These are phyloP conservation scores for Dactylellina drechsleri DNA, from an alignment of 2,329 filamentous ascomycete species.

Conservation along the genomic window DNA sequence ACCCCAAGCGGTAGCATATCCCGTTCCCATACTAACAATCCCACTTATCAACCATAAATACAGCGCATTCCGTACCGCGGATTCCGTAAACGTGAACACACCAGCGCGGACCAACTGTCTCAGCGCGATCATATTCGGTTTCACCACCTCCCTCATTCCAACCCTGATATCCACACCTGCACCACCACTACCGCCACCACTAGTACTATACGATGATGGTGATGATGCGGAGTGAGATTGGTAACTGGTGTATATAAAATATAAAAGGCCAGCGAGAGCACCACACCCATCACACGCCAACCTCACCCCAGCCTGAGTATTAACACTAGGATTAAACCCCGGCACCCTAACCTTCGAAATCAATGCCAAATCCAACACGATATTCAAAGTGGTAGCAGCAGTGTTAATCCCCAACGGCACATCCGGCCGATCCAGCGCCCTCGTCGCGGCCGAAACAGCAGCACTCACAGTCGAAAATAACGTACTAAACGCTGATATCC, in stretches of 20 bases:
- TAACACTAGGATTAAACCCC: conserved; percentile 68
- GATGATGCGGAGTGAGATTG: too few species aligned
- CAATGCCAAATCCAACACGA: conserved; percentile 73
- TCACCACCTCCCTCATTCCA: conserved; percentile 48
- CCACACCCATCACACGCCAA: conserved; percentile 71
- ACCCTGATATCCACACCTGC: conserved; percentile 20
- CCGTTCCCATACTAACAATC: conserved; percentile 71
- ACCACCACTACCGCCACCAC: conserved; percentile 7
- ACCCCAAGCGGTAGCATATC: conserved; percentile 78
- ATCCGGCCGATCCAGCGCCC: conserved; percentile 74
- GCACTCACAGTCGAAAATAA: conserved; percentile 72
- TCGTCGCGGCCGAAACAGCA: conserved; percentile 70
- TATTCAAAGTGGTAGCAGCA: conserved; percentile 73
- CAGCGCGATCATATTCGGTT: conserved; percentile 64
- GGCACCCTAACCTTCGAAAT: conserved; percentile 72
- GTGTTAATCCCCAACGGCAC: conserved; percentile 74
- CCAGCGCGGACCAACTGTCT: conserved; percentile 69
- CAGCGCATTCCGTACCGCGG: conserved; percentile 73
- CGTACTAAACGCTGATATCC: conserved; percentile 72
- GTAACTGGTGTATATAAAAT: conserved; percentile 67
- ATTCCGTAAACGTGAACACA: conserved; percentile 71
- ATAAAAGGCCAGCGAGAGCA: conserved; percentile 68
- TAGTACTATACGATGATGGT: too few species aligned
- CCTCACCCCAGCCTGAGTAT: conserved; percentile 72
- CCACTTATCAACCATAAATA: conserved; percentile 76